phyloP scores from a whole-genome alignment of 2,329 filamentous ascomycete genomes.

The Thielaviopsis ethacetica region DNA sequence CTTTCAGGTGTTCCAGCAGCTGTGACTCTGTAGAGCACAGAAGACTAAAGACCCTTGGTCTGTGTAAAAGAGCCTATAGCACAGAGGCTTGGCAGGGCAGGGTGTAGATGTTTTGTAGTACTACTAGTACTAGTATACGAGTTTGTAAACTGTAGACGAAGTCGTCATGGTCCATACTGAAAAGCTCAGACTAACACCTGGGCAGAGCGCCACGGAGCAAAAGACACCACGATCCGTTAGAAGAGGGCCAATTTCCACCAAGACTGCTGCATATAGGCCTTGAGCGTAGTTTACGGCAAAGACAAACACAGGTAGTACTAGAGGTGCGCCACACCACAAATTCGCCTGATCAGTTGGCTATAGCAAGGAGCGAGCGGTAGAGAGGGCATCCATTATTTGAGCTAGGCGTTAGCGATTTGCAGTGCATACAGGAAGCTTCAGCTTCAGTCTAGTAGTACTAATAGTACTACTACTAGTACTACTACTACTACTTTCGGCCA shows the following conservation, averaged over 20 bases:
- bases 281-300: background rate
- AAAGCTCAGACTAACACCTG: background rate
- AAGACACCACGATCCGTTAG: background rate
- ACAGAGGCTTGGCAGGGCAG: background rate
- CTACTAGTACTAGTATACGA: too few relatives aligned
- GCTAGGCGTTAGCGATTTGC: background rate
- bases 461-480: too few relatives aligned
- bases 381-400: background rate
- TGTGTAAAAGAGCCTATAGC: background rate
- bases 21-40: background rate
- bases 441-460: background rate
- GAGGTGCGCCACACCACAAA: background rate
- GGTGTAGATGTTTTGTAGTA: too few relatives aligned
- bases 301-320: background rate
- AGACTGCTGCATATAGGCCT: background rate
- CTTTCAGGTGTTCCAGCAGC: background rate
- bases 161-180: too few relatives aligned
- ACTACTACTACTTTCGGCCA: too few relatives aligned
- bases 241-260: background rate
- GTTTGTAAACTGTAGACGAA: too few relatives aligned
- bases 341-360: background rate
- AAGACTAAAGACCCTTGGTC: background rate
- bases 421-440: background rate
- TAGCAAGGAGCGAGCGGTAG: background rate
- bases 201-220: background rate